Evolutionary conservation across 768 basidiomycete species (phyloP).

Genomic region (Mycena indigotica): DNA sequence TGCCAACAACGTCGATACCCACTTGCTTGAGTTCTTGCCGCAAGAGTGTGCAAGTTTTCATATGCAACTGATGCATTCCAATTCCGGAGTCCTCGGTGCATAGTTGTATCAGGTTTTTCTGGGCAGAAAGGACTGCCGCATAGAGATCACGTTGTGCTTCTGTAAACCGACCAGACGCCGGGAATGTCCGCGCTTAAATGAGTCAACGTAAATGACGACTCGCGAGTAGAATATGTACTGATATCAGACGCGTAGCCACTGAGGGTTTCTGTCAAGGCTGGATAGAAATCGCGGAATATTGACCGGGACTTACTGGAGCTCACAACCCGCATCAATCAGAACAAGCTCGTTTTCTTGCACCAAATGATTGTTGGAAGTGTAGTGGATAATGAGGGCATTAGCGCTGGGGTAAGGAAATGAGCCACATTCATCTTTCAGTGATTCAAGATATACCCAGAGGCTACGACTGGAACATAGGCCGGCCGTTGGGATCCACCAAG

Average conservation of each 20-base stretch:
- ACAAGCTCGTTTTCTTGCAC: constrained; percentile 73
- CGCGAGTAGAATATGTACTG: constrained; percentile 48
- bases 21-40: constrained; percentile 75
- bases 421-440: too few relatives aligned
- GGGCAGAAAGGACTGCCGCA: constrained; percentile 68
- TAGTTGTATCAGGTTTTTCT: constrained; percentile 63
- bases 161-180: constrained; percentile 80
- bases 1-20: constrained; percentile 62
- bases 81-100: constrained; percentile 61
- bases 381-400: constrained; percentile 91
- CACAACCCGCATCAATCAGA: constrained; percentile 90
- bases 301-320: constrained; percentile 75
- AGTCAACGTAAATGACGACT: constrained; percentile 7
- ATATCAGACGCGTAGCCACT: constrained; percentile 96
- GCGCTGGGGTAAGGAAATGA: constrained; percentile 52
- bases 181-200: constrained; percentile 78
- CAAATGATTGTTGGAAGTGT: constrained; percentile 86
- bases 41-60: constrained; percentile 66
- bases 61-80: constrained; percentile 77
- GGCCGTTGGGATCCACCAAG: constrained; percentile 79
- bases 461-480: constrained; percentile 98
- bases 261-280: constrained; percentile 2
- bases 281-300: neutral
- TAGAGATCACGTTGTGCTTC: constrained; percentile 85
- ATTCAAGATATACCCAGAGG: constrained; percentile 71